Evolutionary conservation across 805 yeast genomes (phyloP), one percentile per base, ranked within the genome.

Genomic region (Candida quercuum): DNA sequence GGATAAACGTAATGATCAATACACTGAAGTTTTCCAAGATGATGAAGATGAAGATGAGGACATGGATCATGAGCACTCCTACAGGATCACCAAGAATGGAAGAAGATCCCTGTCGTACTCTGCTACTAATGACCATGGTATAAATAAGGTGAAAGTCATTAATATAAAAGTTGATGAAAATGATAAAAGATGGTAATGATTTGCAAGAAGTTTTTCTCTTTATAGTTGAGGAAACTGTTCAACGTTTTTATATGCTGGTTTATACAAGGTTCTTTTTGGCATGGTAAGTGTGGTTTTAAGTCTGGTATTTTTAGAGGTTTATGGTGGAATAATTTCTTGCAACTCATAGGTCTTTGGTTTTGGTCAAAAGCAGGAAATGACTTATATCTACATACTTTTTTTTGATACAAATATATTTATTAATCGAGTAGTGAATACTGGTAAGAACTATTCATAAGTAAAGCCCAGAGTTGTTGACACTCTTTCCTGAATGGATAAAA

Each of bases 391-490:
- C n/a, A n/a, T n/a, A n/a, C n/a, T n/a, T n/a, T n/a, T n/a, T n/a
- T n/a, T n/a, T n/a, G n/a, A n/a, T n/a, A n/a, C n/a, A n/a, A 12
- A 24, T 24, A 24, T 26, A 23, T 23, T 11, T 15, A 36, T 17
- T 34, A 26, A n/a, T n/a, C n/a, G n/a, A n/a, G n/a, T n/a, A n/a
- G n/a, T n/a, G n/a, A n/a, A n/a, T n/a, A n/a, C n/a, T n/a, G n/a
- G n/a, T n/a, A n/a, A n/a, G n/a, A n/a, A n/a, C n/a, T n/a, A n/a
- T 14, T 23, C 28, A 52, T 16, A 53, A 33, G 37, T 53, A 53
- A 9, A 53, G 32, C 1, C 54, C 57, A 39, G 47, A 36, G 35
- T 45, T 53, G 32, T 53, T 51, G 5, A 49, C 50, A 28, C 46
- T 48, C 26, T 46, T 48, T 2, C 53, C 48, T 22, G 35, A 28